Base-by-base conservation (phyloP, 257 asterid species). In the Lantana camara region DNA sequence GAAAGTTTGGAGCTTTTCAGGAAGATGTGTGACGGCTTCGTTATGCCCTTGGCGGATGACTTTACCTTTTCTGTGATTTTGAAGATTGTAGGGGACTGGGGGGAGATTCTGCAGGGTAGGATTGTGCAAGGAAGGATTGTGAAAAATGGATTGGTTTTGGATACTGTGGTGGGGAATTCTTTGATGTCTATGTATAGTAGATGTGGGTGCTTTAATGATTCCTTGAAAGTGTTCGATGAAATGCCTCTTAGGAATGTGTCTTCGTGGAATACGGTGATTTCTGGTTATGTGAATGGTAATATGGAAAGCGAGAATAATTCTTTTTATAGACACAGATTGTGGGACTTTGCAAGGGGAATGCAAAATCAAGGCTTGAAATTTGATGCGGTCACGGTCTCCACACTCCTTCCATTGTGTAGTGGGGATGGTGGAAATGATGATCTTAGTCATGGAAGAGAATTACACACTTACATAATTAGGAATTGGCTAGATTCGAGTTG, bases 121-220 rank as follows among this genome's bases (percentile, higher is more conserved):
- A 64, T 72, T 72, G 75, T 82, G 19, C 93, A 87, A 41, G 87
- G 77, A 27, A 68, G 38, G 63, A 63, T 80, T 62, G 42, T 76
- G 52, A 82, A 66, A 58, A 75, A 57, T 70, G 93, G 90, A 13
- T 57, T 77, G 19, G 64, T 69, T 27, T 74, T 74, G n/a, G 93
- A 87, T 71, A 70, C 70, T 35, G 82, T 87, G 52, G 95, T 81
- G 53, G 86, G 82, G 16, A 87, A 85, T 61, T 82, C 93, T 32
- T 65, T 87, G 60, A 80, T 87, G 78, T 66, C 83, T 1, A 68
- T 82, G 93, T 87, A 84, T 50, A 16, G 58, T 21, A 87, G 69
- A 66, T 73, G 75, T 60, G 93, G 81, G 59, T 60, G 15, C 44
- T 65, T 78, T 45, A 62, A 21, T 32, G 80, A 79, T 64, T 57